Conservation (phyloP, 352 stramenopile genomes). For the Blastocystis sp. region DNA sequence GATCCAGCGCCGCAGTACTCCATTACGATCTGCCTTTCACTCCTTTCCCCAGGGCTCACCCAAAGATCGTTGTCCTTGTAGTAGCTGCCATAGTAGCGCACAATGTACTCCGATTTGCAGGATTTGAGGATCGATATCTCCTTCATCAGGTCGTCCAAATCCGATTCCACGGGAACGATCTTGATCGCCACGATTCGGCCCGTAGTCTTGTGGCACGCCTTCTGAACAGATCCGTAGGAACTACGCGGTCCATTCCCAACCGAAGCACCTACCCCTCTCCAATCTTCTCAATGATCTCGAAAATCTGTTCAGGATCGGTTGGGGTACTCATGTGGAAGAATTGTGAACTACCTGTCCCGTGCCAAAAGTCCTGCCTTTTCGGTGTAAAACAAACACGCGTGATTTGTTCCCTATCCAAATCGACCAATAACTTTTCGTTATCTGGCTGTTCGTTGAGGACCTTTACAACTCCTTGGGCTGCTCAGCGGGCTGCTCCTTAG, state of each 20-base stretch:
- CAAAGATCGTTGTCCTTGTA: constrained; percentile 68
- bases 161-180: constrained; percentile 59
- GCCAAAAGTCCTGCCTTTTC: no score
- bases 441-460: constrained; percentile 65
- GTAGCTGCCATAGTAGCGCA: constrained; percentile 70
- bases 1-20: constrained; percentile 71
- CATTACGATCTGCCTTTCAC: constrained; percentile 71
- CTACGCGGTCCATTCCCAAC: background rate
- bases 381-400: no score
- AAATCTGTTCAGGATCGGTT: constrained; percentile 14
- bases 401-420: constrained; percentile 19
- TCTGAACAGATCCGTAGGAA: constrained; percentile 46
- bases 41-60: background rate
- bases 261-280: constrained; percentile 3
- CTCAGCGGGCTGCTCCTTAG: constrained; percentile 13
- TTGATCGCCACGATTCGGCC: constrained; percentile 38
- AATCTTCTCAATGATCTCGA: constrained; percentile 45
- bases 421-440: constrained; percentile 68
- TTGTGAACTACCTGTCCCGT: no score
- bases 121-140: constrained; percentile 71
- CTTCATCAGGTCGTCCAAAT: constrained; percentile 55
- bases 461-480: background rate
- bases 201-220: background rate
- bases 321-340: background rate
- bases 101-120: constrained; percentile 70